Evolutionary conservation across 2,329 filamentous ascomycete species (phyloP), one percentile per base, ranked within the genome.

Genomic region (Botrytis sinoallii): DNA sequence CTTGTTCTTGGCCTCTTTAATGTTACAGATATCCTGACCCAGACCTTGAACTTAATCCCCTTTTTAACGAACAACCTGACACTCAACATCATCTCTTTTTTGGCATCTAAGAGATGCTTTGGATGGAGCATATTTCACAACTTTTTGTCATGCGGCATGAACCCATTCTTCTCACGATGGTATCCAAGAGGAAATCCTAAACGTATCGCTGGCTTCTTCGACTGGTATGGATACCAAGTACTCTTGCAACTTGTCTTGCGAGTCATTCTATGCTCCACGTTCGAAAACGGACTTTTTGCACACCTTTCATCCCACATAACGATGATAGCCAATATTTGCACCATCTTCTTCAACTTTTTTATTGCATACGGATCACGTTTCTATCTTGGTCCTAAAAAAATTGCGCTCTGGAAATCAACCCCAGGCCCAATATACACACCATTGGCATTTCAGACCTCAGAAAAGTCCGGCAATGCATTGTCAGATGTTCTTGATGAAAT

Each of bases 191-290:
- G 5, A 84, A 85, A 48, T 79, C 88, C 85, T 42, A 86, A 83
- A 75, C 89, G 88, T 73, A 84, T 93, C 46, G 80, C 86, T 4
- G 90, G 91, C 0, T 86, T 93, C 20, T 83, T 85, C 5, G 86
- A 88, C 70, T 92, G 92, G 86, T 93, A 93, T 79, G 85, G 85
- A 1, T 87, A 91, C 75, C 92, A 94, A 78, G 79, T 86, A 2
- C 80, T 91, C 46, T 85, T 90, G 35, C 66, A 69, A 35, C 79
- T 93, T 18, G 79, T 86, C 9, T 82, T 90, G 18, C 87, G 92
- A 55, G 81, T 86, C 60, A 78, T 86, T 25, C 87, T 89, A 68
- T 82, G 77, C 67, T 77, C 74, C 52, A 70, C 77, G 12, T 77
- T 78, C 71, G 75, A 75, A 14, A 76, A 73, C n/a, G 74, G 73